Evolutionary conservation across 2,329 filamentous ascomycete species (phyloP).

Genomic region (Cytospora chrysosperma): DNA sequence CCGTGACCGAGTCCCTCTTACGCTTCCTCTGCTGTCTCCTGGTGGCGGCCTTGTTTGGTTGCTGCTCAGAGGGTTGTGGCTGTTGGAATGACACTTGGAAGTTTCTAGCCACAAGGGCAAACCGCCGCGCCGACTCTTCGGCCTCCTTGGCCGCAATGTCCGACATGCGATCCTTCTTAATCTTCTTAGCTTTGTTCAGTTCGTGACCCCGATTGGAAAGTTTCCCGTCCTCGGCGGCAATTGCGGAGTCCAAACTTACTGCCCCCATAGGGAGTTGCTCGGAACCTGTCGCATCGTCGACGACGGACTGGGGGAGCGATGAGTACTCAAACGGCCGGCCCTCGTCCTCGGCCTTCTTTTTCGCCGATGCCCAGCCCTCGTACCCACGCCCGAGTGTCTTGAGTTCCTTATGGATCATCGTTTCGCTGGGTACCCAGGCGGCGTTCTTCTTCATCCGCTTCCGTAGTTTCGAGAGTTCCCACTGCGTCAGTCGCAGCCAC

Average conservation of each 20-base stretch:
- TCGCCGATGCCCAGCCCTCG: constrained; percentile 60
- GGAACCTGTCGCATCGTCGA: constrained; percentile 51
- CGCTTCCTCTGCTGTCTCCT: constrained; percentile 33
- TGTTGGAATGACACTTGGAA: constrained; percentile 29
- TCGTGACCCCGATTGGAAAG: constrained; percentile 74
- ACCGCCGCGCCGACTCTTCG: constrained; percentile 37
- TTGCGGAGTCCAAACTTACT: constrained; percentile 52
- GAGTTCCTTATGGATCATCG: constrained; percentile 80
- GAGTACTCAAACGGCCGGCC: constrained; percentile 58
- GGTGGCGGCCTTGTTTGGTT: constrained; percentile 23
- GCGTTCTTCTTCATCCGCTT: constrained; percentile 93
- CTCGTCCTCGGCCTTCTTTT: constrained; percentile 63
- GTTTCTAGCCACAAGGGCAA: constrained; percentile 32
- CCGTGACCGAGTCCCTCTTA: constrained; percentile 35
- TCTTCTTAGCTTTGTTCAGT: constrained; percentile 73
- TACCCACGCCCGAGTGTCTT: constrained; percentile 67
- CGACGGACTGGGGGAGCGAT: constrained; percentile 40
- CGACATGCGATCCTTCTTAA: constrained; percentile 65
- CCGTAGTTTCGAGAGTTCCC: constrained; percentile 66
- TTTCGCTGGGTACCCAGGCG: constrained; percentile 79
- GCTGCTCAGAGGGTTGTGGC: constrained; percentile 19
- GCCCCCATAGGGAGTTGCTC: constrained; percentile 59
- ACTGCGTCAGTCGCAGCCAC: constrained; percentile 64
- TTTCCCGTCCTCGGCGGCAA: constrained; percentile 60
- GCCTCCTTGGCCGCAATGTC: constrained; percentile 63